Evolutionary conservation across 495 filamentous ascomycete genomes (phyloP).

Genomic region (Neurospora sp.): DNA sequence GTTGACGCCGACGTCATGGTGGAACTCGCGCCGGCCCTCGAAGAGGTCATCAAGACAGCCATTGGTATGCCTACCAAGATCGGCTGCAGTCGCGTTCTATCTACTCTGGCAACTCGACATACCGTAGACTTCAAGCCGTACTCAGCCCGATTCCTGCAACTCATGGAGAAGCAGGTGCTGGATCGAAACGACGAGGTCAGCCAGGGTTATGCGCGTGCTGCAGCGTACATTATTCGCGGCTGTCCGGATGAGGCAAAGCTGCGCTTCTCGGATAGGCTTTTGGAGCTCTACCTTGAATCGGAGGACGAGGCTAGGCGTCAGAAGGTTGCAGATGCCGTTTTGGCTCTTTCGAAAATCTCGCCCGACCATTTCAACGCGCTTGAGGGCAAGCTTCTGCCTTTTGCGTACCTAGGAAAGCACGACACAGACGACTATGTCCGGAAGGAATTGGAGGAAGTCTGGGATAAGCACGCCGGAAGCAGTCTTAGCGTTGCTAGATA

Average conservation of each 20-base stretch:
- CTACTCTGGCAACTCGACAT: slow-evolving; percentile 74
- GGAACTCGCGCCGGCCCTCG: slow-evolving; percentile 57
- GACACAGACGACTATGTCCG: slow-evolving; percentile 69
- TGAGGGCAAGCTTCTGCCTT: slow-evolving; percentile 64
- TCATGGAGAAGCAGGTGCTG: slow-evolving; percentile 66
- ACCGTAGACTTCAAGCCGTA: slow-evolving; percentile 64
- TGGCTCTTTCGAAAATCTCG: slow-evolving; percentile 74
- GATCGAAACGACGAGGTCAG: slow-evolving; percentile 89
- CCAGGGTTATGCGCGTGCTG: slow-evolving; percentile 71
- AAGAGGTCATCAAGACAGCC: slow-evolving; percentile 70
- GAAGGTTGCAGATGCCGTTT: slow-evolving; percentile 67
- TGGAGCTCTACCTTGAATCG: slow-evolving; percentile 65
- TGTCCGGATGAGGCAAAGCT: slow-evolving; percentile 61
- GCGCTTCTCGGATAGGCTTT: slow-evolving; percentile 53
- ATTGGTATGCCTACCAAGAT: slow-evolving; percentile 90
- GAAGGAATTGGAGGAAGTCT: slow-evolving; percentile 68
- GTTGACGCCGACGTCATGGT: slow-evolving; percentile 67
- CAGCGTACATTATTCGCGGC: slow-evolving; percentile 74
- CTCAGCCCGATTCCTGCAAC: slow-evolving; percentile 65
- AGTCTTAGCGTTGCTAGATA: slow-evolving; percentile 72
- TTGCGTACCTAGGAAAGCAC: slow-evolving; percentile 80
- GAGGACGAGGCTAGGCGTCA: slow-evolving; percentile 65
- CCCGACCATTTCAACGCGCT: slow-evolving; percentile 78
- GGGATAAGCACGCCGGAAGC: slow-evolving; percentile 83
- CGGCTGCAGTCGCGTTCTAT: slow-evolving; percentile 75